phyloP scores from a whole-genome alignment of 2,329 filamentous ascomycete genomes.

The Aspergillus fumigatiaffinis region DNA sequence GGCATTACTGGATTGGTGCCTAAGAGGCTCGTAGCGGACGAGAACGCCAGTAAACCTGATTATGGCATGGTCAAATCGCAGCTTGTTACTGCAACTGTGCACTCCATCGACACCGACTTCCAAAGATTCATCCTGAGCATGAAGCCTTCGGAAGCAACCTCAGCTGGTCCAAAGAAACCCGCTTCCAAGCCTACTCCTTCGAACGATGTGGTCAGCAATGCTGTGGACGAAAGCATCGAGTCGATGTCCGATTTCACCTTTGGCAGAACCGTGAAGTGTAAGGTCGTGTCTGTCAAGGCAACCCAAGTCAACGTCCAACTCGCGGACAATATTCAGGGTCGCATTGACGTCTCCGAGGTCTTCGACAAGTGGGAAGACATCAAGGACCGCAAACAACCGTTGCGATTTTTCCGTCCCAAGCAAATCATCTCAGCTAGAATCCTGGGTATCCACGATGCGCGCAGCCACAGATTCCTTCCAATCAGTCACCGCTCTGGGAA shows the following conservation, averaged over 20 bases:
- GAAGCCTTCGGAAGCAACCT: conserved; percentile 48
- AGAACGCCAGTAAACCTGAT: conserved; percentile 62
- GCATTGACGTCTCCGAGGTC: conserved; percentile 84
- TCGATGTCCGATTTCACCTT: conserved; percentile 69
- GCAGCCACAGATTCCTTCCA: conserved; percentile 85
- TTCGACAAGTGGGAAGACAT: conserved; percentile 90
- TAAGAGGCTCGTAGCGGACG: conserved; percentile 70
- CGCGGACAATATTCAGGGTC: conserved; percentile 83
- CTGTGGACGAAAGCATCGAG: conserved; percentile 61
- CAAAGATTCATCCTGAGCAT: conserved; percentile 66
- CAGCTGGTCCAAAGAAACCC: conserved; percentile 39
- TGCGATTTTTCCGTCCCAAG: conserved; percentile 69
- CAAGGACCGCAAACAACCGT: conserved; percentile 71
- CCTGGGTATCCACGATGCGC: conserved; percentile 82
- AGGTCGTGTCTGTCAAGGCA: conserved; percentile 77
- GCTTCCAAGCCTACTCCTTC: conserved; percentile 34
- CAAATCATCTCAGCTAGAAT: conserved; percentile 71
- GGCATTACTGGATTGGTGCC: conserved; percentile 74
- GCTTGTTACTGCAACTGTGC: conserved; percentile 67
- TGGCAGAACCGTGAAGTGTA: conserved; percentile 71
- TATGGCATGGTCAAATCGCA: conserved; percentile 79
- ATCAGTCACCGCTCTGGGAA: conserved; percentile 81
- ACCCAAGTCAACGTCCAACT: conserved; percentile 91
- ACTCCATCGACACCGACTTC: conserved; percentile 66
- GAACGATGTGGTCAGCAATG: conserved; percentile 46